Conservation (phyloP, 2,329 filamentous ascomycete species). For the Cercospora zeina region DNA sequence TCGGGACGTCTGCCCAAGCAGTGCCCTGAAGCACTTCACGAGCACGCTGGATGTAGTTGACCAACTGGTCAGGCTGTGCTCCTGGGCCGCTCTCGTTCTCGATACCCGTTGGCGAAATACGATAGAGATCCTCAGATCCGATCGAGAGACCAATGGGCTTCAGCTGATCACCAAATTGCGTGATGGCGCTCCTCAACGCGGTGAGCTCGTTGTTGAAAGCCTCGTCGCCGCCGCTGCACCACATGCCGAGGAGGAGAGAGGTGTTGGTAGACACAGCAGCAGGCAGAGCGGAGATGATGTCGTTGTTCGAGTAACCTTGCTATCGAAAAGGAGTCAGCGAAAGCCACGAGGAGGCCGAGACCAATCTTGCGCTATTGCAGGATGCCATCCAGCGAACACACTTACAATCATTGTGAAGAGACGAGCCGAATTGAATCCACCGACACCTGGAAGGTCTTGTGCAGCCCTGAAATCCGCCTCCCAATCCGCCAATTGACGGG, state of each 20-base stretch:
- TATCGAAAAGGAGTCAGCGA: too few species aligned
- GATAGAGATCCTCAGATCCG: constrained; percentile 73
- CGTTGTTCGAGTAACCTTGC: constrained; percentile 58
- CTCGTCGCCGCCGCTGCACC: constrained; percentile 56
- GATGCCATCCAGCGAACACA: too few species aligned
- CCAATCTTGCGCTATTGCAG: too few species aligned
- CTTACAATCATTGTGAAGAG: constrained; percentile 64
- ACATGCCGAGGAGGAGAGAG: constrained; percentile 76
- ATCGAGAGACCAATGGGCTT: constrained; percentile 75
- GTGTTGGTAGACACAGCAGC: constrained; percentile 81
- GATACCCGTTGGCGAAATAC: constrained; percentile 68
- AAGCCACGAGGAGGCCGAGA: too few species aligned
- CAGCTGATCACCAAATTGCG: constrained; percentile 66
- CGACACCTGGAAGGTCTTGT: constrained; percentile 61
- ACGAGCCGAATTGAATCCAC: constrained; percentile 43
- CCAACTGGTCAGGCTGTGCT: constrained; percentile 61
- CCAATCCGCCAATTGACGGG: constrained; percentile 65
- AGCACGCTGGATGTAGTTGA: constrained; percentile 69
- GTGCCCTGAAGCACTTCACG: constrained; percentile 65
- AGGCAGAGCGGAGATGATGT: constrained; percentile 68
- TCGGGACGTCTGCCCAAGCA: constrained; percentile 51
- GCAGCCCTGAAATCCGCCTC: constrained; percentile 69
- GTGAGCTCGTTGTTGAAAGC: constrained; percentile 70
- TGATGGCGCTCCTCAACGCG: constrained; percentile 69
- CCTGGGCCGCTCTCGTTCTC: constrained; percentile 64